Base-by-base conservation (phyloP, 2,329 filamentous ascomycete species). In the Pseudogymnoascus sp. region DNA sequence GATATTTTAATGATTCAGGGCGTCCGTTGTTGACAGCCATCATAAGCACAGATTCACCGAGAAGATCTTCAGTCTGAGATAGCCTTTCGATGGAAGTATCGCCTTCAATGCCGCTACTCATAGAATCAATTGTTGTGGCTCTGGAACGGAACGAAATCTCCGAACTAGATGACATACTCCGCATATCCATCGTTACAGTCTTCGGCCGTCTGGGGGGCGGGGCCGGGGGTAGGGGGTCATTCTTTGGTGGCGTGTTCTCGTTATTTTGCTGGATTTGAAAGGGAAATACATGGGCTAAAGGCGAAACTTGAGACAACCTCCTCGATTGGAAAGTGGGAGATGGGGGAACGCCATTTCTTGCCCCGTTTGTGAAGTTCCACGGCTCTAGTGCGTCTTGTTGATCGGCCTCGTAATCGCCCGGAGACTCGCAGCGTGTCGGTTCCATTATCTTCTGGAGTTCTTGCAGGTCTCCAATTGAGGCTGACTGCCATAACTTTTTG, bases 111-210 rank as follows among this genome's bases (percentile, higher is more conserved):
- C 84, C 87, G 72, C 87, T 91, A 4, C 83, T 79, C 26, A 87
- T 81, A 1, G 91, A 95, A 23, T 87, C 87, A 19, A 95, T 81
- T 17, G 92, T 96, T 53, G 85, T 87, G 1, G 91, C 87, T 64
- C 88, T 83, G 1, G 93, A 97, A 64, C 87, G 84, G 64, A 91
- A 90, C 0, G 93, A 97, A 61, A 89, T 85, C 36, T 88, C 89
- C 0, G 93, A 97, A 42, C 88, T 89, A 68, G 87, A 92, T 6
- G 93, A 97, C 74, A 96, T 83, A 70, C 93, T 97, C 68, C 92
- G 82, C 15, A 89, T 89, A 71, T 96, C 91, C 89, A 97, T 89
- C 0, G 91, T 90, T 0, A 97, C 93, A 68, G 83, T 91, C 63
- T 75, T 75, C 3, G 70, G 72, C 60, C 67, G 67, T 40, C 71